Conservation (phyloP, 2,329 filamentous ascomycete species). For the Lecanicillium sp. region DNA sequence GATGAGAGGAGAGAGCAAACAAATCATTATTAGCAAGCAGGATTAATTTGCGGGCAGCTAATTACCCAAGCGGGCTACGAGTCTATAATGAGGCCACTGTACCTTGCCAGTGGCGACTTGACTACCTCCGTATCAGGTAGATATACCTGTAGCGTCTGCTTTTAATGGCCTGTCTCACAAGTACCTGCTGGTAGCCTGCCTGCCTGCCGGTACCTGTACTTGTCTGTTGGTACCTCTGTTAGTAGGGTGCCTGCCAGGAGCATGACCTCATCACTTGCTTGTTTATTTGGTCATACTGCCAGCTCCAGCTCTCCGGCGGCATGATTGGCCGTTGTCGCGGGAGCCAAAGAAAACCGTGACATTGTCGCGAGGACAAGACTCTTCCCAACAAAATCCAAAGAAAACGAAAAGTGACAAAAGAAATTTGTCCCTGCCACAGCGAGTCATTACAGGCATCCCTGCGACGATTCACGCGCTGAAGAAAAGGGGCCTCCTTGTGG, state of each 20-base stretch:
- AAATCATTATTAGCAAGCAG: no score
- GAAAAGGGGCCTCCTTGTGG: conserved; percentile 6
- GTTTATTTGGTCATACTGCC: conserved; percentile 5
- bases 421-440: not conserved
- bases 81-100: no score
- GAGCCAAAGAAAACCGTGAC: not conserved
- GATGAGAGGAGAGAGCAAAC: not conserved
- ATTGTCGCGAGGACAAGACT: not conserved
- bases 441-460: not conserved
- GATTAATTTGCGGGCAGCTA: not conserved
- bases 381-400: no score
- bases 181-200: no score
- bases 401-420: not conserved
- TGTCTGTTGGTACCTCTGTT: no score
- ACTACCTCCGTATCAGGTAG: no score
- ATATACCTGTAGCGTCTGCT: no score
- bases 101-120: no score
- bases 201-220: no score
- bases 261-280: conserved; percentile 12
- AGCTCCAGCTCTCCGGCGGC: not conserved
- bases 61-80: not conserved
- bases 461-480: not conserved
- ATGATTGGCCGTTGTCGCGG: conserved; percentile 5
- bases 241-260: no score
- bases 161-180: no score